Evolutionary conservation across 1,284 basidiomycete genomes (phyloP).

Genomic region (Tilletiaria anomala): DNA sequence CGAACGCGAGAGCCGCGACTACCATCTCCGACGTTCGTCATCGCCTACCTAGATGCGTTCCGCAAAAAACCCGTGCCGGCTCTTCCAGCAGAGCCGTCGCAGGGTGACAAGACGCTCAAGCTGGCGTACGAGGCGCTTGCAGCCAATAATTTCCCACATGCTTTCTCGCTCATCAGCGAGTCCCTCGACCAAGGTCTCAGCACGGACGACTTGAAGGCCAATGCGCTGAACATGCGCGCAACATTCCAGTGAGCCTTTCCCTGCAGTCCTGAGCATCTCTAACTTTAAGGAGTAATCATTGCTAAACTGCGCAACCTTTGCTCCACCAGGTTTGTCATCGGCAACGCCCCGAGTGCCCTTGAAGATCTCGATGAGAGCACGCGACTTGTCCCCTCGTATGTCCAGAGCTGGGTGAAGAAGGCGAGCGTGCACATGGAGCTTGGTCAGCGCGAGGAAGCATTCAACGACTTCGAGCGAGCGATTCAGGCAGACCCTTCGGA

Average conservation of each 20-base stretch:
- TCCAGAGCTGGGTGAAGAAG: slow-evolving; percentile 90
- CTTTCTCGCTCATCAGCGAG: slow-evolving; percentile 67
- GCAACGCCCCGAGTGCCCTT: slow-evolving; percentile 70
- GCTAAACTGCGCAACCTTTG: no score
- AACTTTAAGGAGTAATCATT: no score
- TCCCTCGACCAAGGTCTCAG: slow-evolving; percentile 76
- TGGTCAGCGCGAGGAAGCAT: slow-evolving; percentile 50
- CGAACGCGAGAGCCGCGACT: slow-evolving; percentile 66
- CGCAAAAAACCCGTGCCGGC: slow-evolving; percentile 58
- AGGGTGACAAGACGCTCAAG: slow-evolving; percentile 70
- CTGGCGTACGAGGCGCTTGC: slow-evolving; percentile 68
- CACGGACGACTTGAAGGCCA: slow-evolving; percentile 55
- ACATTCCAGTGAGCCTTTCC: slow-evolving; percentile 57
- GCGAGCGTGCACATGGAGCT: slow-evolving; percentile 97
- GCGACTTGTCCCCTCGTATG: slow-evolving; percentile 57
- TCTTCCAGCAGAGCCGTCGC: slow-evolving; percentile 59
- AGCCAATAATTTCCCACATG: slow-evolving; percentile 74
- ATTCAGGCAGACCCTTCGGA: slow-evolving; percentile 68
- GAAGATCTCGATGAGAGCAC: slow-evolving; percentile 68
- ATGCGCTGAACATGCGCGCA: slow-evolving; percentile 81
- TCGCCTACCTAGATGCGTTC: slow-evolving; percentile 94
- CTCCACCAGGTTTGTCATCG: slow-evolving; percentile 58
- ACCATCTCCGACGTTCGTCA: slow-evolving; percentile 82
- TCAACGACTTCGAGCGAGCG: slow-evolving; percentile 81
- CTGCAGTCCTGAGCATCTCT: neutral